Evolutionary conservation across 495 filamentous ascomycete species (phyloP).

Genomic region (Amniculicola lignicola): DNA sequence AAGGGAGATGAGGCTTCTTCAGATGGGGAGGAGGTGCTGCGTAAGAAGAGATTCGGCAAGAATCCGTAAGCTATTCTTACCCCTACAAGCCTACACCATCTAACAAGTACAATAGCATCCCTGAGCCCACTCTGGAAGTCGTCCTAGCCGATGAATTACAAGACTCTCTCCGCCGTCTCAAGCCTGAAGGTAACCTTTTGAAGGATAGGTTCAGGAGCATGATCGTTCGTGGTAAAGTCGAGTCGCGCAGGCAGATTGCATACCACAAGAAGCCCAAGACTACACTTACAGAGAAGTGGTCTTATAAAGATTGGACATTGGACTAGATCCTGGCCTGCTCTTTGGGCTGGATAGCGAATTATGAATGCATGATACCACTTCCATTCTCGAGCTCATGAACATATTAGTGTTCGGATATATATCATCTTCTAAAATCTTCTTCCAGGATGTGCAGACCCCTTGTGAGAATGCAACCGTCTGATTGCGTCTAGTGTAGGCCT

Average conservation of each 20-base stretch:
- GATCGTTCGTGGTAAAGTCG: slow-evolving; percentile 82
- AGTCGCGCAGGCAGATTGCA: slow-evolving; percentile 69
- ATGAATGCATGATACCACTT: too few species aligned
- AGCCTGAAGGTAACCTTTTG: slow-evolving; percentile 90
- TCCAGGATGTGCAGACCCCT: too few species aligned
- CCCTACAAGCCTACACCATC: not conserved
- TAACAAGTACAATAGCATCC: slow-evolving; percentile 50
- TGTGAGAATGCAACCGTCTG: too few species aligned
- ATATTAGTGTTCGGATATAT: too few species aligned
- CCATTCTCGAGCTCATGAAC: too few species aligned
- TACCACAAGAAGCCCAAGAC: slow-evolving; percentile 75
- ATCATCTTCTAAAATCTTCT: too few species aligned
- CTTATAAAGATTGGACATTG: slow-evolving; percentile 95
- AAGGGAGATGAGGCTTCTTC: slow-evolving; percentile 49
- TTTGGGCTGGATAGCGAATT: too few species aligned
- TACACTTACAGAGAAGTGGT: slow-evolving; percentile 90
- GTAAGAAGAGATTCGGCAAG: slow-evolving; percentile 75
- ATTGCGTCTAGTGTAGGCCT: too few species aligned
- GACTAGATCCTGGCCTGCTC: too few species aligned
- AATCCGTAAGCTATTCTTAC: slow-evolving; percentile 48
- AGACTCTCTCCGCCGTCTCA: slow-evolving; percentile 81
- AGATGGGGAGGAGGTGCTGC: slow-evolving; percentile 59
- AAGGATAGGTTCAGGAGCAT: slow-evolving; percentile 88
- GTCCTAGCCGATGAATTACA: slow-evolving; percentile 91
- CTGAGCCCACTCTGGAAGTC: slow-evolving; percentile 77